Evolutionary conservation across 2,329 filamentous ascomycete species (phyloP).

Genomic region (Aspergillus quadricinctus): DNA sequence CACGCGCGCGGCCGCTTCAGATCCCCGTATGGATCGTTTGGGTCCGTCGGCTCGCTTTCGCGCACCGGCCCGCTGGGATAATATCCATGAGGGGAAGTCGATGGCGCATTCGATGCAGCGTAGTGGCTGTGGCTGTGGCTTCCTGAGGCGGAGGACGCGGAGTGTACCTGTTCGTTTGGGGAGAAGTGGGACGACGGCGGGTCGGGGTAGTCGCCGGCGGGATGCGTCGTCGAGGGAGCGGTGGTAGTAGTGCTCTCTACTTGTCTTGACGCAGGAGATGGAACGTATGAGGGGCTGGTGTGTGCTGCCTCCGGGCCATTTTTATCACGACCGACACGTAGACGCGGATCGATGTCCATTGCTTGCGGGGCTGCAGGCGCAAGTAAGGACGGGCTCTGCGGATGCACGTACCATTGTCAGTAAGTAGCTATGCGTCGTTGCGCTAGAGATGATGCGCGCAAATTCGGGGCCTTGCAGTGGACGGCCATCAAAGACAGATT

Average conservation of each 20-base stretch:
- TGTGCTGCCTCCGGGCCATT: slow-evolving; percentile 9
- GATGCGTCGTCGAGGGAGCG: slow-evolving; percentile 6
- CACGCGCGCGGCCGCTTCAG: slow-evolving; percentile 67
- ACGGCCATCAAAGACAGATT: not conserved
- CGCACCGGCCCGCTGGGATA: slow-evolving; percentile 1
- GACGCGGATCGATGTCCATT: slow-evolving; percentile 34
- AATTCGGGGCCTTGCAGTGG: not conserved
- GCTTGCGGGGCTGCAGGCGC: slow-evolving; percentile 1
- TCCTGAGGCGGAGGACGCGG: slow-evolving; percentile 11
- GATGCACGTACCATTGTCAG: not conserved
- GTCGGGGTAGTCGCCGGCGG: slow-evolving; percentile 23
- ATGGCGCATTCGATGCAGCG: slow-evolving; percentile 1
- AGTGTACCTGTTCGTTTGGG: slow-evolving; percentile 6
- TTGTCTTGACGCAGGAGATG: slow-evolving; percentile 6
- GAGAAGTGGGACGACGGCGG: slow-evolving; percentile 20
- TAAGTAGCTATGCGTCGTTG: not conserved
- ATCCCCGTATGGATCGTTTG: slow-evolving; percentile 38
- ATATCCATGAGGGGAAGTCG: slow-evolving; percentile 6
- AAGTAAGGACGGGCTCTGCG: not conserved
- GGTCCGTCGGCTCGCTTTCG: slow-evolving; percentile 8
- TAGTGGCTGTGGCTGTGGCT: slow-evolving; percentile 8
- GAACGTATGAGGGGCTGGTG: slow-evolving; percentile 6
- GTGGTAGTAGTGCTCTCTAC: slow-evolving; percentile 2
- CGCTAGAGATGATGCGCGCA: not conserved
- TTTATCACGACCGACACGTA: slow-evolving; percentile 18